Evolutionary conservation across 2,329 filamentous ascomycete genomes (phyloP).

Genomic region (Simplicillium sp.): DNA sequence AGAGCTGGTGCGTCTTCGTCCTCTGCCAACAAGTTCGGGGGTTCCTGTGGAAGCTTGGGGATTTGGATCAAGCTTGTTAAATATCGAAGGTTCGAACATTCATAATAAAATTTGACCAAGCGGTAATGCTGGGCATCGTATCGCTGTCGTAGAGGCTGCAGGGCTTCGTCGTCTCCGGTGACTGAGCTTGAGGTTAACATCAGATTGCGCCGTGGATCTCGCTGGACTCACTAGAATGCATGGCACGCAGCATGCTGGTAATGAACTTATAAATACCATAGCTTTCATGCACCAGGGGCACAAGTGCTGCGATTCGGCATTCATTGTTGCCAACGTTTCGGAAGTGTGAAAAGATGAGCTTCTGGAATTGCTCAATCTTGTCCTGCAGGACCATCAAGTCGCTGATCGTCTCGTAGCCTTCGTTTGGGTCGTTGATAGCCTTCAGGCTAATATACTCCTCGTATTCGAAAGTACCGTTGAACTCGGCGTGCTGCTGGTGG

Average conservation of each 20-base stretch:
- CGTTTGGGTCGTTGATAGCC: constrained; percentile 96
- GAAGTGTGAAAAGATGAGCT: constrained; percentile 96
- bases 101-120: constrained; percentile 96
- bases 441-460: constrained; percentile 98
- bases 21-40: constrained; percentile 78
- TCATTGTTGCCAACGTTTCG: constrained; percentile 87
- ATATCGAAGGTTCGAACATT: constrained; percentile 95
- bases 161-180: constrained; percentile 76
- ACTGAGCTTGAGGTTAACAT: constrained; percentile 1
- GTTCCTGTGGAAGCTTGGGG: constrained; percentile 88
- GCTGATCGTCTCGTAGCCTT: constrained; percentile 92
- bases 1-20: constrained; percentile 77
- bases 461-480: constrained; percentile 98
- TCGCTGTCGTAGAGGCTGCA: constrained; percentile 76
- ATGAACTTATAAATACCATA: constrained; percentile 99
- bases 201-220: not conserved
- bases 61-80: constrained; percentile 93
- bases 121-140: constrained; percentile 97
- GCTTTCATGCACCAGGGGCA: constrained; percentile 91
- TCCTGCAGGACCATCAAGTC: constrained; percentile 96
- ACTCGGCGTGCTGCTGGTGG: constrained; percentile 92
- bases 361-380: constrained; percentile 97
- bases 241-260: constrained; percentile 96
- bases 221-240: constrained; percentile 75
- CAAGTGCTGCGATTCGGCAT: constrained; percentile 87